Evolutionary conservation across 2,329 filamentous ascomycete genomes (phyloP), one percentile per base, ranked within the genome.

Genomic region (Lecanicillium sp.): DNA sequence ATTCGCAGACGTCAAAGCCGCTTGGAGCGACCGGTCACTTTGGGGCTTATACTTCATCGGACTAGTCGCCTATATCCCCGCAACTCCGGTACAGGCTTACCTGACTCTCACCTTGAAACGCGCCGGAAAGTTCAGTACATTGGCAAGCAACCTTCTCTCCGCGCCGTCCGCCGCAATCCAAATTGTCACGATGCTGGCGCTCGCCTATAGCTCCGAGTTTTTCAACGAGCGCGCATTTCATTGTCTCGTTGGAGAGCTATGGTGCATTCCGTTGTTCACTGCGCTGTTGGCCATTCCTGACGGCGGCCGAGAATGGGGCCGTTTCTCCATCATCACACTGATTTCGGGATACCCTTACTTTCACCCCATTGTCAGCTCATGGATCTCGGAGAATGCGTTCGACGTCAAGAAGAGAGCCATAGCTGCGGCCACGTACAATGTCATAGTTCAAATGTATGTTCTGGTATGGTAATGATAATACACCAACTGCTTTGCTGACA

Each of bases 71-170:
- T 69, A 66, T 40, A 73, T 74, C 39, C 71, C 71, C 2, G 66
- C 67, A 10, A 56, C 60, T 2, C 71, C 68, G 1, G 62, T 69
- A 0, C 54, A 58, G 25, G 60, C 61, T 1, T 79, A 78, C 42
- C 56, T 81, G 8, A 75, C 74, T 0, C 61, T 79, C 10, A 75
- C 70, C 0, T 61, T 81, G 2, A 72, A 70, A 45, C 64, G 71
- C 3, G 59, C 81, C 4, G 76, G 66, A 11, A 47, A 52, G 12
- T 80, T 79, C 58, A 58, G 58, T 35, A 76, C 74, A 2, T 74
- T 83, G 50, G 58, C 75, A 22, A 72, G 71, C 19, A 84, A 81
- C 46, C 62, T 84, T 44, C 66, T 84, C 17, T 76, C 76, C 1
- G 79, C 81, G 12, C 76, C 75, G 0, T 69, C 73, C 1, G 72